Base-by-base conservation (phyloP, 2,329 filamentous ascomycete species). In the Paracamarosporium sp. region DNA sequence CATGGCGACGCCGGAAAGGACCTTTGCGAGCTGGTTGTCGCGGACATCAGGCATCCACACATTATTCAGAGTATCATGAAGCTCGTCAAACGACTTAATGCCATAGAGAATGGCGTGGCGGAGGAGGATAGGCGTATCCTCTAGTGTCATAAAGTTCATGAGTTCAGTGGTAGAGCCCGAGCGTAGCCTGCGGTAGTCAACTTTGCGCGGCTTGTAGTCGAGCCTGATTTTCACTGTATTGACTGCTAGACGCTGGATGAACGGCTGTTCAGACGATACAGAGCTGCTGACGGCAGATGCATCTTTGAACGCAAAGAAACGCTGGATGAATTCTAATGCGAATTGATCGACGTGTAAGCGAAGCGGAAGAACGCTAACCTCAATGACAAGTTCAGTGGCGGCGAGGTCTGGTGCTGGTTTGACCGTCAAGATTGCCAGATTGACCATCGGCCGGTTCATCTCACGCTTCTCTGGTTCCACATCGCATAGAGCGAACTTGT, bases 231-330 rank as follows among this genome's bases (percentile, higher is more conserved):
- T 88, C 24, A 99, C 86, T 4, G 91, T 87, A 63, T 92, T 90
- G 45, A 99, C 84, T 78, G 98, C 95, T 1, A 92, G 89, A 52
- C 95, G 86, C 73, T 98, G 94, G 1, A 99, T 82, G 76, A 97
- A 99, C 0, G 92, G 91, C 6, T 90, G 80, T 53, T 96, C 93
- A 44, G 88, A 88, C 2, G 87, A 84, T 1, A 87, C 85, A 44
- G 59, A 60, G 2, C 81, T 78, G 4, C 81, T 78, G 0, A 84
- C 80, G 8, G 79, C 78, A 1, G 80, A 80, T 38, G 93, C 90
- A 66, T 97, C 93, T 71, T 97, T 96, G 83, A 99, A 99, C 69
- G 96, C 93, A 69, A 99, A 99, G 81, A 99, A 99, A 1, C 95
- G 88, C 1, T 91, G 96, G 72, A 99, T 91, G 73, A 99, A 99